Base-by-base conservation (phyloP, 2,329 filamentous ascomycete genomes). In the Penicillium paneum region DNA sequence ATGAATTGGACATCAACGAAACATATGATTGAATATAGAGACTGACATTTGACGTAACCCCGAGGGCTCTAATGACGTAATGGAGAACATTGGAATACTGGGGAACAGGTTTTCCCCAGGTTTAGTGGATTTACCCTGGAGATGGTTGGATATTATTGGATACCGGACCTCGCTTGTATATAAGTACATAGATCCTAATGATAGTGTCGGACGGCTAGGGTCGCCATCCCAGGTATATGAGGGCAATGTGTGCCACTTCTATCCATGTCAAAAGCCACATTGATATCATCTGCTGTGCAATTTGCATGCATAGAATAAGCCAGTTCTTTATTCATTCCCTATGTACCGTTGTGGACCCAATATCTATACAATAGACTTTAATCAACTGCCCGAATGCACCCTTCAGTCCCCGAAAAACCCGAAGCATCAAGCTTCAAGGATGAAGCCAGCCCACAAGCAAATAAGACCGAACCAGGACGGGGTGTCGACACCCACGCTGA, bases 401-500 rank as follows among this genome's bases (percentile, higher is more conserved):
- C 55, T 2, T 34, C 54, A 32, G 40, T 58, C 17, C 49, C 49
- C 17, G 59, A 60, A 43, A 63, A 58, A 52, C 49, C 48, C 11
- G 39, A 56, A 3, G 35, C 24, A 19, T 31, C 36, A 54, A 15
- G 36, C 44, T 17, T 32, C 52, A 45, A 57, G 3, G 35, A 49
- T 17, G 50, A 48, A 40, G 15, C 43, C 12, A 21, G 3, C 10
- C 52, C 41, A 11, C 40, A 29, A 29, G 26, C n/a, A 28, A 3
- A 36, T 24, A 35, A 21, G 17, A 57, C 53, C 8, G 50, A 60
- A 47, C 3, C 28, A 36, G 44, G 46, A n/a, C 34, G 52, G 15
- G 57, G 55, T 3, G 10, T 31, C 46, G 55, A 62, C 24, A n/a
- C 49, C 13, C 61, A 64, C 4, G 61, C 56, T 51, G 62, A 64